A percentile compares a stretch with the other conserved stretches of the same genome.
These are phyloP conservation scores for Iberis amara DNA, from an alignment of 441 rosid genomes.

Conservation along the genomic window DNA sequence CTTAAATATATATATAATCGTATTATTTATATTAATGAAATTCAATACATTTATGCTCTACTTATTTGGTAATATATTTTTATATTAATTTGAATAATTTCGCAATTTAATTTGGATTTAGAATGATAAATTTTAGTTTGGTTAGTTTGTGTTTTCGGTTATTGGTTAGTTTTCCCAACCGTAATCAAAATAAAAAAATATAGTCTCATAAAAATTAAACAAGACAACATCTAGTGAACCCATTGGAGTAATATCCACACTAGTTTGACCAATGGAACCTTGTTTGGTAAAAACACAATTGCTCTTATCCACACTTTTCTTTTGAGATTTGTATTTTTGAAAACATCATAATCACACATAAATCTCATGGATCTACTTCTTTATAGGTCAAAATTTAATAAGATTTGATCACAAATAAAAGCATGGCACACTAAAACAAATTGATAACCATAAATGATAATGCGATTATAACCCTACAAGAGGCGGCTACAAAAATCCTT, in stretches of 20 bases:
- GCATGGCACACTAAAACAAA: constrained; percentile 23
- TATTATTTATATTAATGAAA: too few relatives aligned
- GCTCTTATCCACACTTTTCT: not conserved
- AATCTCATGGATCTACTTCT: constrained; percentile 2
- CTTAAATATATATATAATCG: too few relatives aligned
- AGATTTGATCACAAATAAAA: constrained; percentile 3
- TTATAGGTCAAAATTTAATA: constrained; percentile 7
- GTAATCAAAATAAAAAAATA: too few relatives aligned
- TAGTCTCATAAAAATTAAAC: too few relatives aligned
- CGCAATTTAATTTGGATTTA: too few relatives aligned
- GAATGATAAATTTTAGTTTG: too few relatives aligned
- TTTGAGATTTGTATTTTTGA: not conserved
- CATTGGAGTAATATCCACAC: not conserved
- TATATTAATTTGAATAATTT: too few relatives aligned
- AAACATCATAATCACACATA: constrained; percentile 16
- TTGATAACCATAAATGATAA: constrained; percentile 14
- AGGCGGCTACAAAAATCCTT: constrained; percentile 20
- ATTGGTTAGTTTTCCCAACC: too few relatives aligned
- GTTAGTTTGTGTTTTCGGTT: too few relatives aligned
- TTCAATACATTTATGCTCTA: too few relatives aligned
- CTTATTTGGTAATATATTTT: too few relatives aligned
- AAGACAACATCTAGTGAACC: too few relatives aligned
- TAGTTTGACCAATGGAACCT: not conserved
- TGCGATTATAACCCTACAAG: constrained; percentile 10
- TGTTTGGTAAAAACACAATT: not conserved